Percentiles rank a stretch among this genome's conserved stretches.
phyloP scores from a whole-genome alignment of 768 basidiomycete species.

The Tylopilus subfusipes region DNA sequence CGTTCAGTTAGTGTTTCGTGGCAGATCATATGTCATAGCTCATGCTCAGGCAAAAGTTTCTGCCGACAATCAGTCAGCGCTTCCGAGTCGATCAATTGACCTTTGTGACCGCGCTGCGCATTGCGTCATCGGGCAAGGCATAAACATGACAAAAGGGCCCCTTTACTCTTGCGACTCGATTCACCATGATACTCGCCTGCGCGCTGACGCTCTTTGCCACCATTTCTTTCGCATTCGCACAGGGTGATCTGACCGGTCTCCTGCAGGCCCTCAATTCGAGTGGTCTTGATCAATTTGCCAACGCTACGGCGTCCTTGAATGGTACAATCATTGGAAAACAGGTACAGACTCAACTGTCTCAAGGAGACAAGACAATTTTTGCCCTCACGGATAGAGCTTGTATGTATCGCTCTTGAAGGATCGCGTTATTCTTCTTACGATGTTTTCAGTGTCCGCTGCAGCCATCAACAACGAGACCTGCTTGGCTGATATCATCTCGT shows the following conservation, averaged over 20 bases:
- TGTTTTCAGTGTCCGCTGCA: slow-evolving; percentile 3
- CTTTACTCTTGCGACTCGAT: background rate
- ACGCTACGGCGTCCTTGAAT: slow-evolving; percentile 40
- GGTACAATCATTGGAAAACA: slow-evolving; percentile 39
- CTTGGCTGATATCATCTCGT: slow-evolving; percentile 50
- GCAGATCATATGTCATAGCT: no score
- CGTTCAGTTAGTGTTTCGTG: background rate
- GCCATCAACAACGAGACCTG: slow-evolving; percentile 29
- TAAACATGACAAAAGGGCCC: background rate
- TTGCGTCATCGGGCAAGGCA: slow-evolving; percentile 26
- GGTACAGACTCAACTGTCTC: slow-evolving; percentile 42
- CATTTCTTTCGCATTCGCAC: slow-evolving; percentile 29
- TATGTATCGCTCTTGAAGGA: slow-evolving; percentile 32
- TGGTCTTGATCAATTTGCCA: slow-evolving; percentile 43
- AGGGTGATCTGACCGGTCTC: slow-evolving; percentile 33
- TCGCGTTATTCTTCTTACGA: slow-evolving; percentile 1
- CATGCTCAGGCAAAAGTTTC: no score
- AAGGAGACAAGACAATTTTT: slow-evolving; percentile 51
- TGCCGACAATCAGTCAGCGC: background rate
- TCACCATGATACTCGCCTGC: slow-evolving; percentile 27
- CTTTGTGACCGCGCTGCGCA: slow-evolving; percentile 17
- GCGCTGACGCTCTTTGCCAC: slow-evolving; percentile 15
- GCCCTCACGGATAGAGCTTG: slow-evolving; percentile 56
- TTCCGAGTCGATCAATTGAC: slow-evolving; percentile 2
- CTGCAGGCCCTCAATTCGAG: slow-evolving; percentile 35